phyloP scores from a whole-genome alignment of 768 basidiomycete species.

The Lentinus brumalis region DNA sequence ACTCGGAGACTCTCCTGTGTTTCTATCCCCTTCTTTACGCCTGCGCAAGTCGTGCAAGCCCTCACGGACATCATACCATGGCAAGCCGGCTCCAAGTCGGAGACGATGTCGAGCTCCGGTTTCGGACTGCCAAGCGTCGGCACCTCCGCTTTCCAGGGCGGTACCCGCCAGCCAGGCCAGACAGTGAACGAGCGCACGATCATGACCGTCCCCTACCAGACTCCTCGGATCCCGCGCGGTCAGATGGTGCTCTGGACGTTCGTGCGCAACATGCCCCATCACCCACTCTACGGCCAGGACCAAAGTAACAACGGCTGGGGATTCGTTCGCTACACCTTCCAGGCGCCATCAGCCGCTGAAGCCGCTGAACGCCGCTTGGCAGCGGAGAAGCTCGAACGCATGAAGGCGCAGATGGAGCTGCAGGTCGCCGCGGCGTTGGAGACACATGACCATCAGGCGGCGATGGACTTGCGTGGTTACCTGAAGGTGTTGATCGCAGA shows the following conservation, averaged over 20 bases:
- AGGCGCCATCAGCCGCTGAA: neutral
- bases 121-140: neutral
- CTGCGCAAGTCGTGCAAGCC: conserved; percentile 29
- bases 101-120: conserved; percentile 1
- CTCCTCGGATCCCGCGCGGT: neutral
- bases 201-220: neutral
- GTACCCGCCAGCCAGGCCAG: conserved; percentile 13
- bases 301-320: neutral
- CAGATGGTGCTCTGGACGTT: conserved; percentile 23
- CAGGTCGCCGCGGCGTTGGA: too few relatives aligned
- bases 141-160: conserved; percentile 20
- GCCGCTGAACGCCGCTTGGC: too few relatives aligned
- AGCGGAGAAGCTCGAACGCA: too few relatives aligned
- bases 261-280: neutral
- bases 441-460: too few relatives aligned
- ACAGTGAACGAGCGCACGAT: neutral
- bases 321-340: neutral
- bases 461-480: too few relatives aligned
- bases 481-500: too few relatives aligned
- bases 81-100: neutral
- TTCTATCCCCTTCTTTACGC: conserved; percentile 33
- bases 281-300: neutral
- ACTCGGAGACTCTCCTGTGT: neutral
- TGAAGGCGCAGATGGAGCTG: too few relatives aligned
- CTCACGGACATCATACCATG: conserved; percentile 14